These are phyloP conservation scores for Puccinia hordei DNA, from an alignment of 1,284 basidiomycete species.

Conservation along the genomic window DNA sequence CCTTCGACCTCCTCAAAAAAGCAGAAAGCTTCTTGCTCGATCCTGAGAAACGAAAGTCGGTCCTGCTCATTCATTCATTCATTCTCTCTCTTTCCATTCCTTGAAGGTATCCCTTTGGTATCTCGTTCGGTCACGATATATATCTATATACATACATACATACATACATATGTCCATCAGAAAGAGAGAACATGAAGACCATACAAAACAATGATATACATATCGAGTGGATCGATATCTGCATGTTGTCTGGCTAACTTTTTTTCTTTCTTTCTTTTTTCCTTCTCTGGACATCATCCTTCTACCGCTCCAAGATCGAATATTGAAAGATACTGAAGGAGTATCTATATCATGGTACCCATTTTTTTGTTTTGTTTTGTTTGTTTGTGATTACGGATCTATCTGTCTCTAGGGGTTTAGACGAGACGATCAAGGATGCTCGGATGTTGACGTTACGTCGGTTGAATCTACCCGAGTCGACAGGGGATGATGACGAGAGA, in stretches of 20 bases:
- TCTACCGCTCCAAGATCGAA: too few relatives aligned
- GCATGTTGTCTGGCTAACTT: slow-evolving; percentile 32
- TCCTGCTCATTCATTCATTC: neutral
- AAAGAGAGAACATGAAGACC: too few relatives aligned
- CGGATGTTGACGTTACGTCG: slow-evolving; percentile 29
- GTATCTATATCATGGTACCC: neutral
- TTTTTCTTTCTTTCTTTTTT: too few relatives aligned
- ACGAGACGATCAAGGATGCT: slow-evolving; percentile 41
- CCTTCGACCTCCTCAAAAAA: slow-evolving; percentile 47
- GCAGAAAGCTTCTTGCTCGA: slow-evolving; percentile 44
- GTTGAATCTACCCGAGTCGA: slow-evolving; percentile 30
- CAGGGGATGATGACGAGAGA: slow-evolving; percentile 26
- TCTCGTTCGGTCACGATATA: too few relatives aligned
- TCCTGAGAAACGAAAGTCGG: slow-evolving; percentile 45
- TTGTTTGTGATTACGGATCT: neutral
- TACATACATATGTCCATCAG: neutral
- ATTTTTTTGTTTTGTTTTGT: neutral
- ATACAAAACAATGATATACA: neutral
- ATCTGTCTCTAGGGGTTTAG: slow-evolving; percentile 24
- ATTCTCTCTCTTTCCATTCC: neutral
- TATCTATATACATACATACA: neutral
- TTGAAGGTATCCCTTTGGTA: too few relatives aligned
- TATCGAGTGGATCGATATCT: neutral
- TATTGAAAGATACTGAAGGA: slow-evolving; percentile 3
- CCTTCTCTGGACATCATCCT: too few relatives aligned